A percentile compares a stretch with the other conserved stretches of the same genome.
phyloP scores from a whole-genome alignment of 306 rosid species.

The Citrullus colocynthis region DNA sequence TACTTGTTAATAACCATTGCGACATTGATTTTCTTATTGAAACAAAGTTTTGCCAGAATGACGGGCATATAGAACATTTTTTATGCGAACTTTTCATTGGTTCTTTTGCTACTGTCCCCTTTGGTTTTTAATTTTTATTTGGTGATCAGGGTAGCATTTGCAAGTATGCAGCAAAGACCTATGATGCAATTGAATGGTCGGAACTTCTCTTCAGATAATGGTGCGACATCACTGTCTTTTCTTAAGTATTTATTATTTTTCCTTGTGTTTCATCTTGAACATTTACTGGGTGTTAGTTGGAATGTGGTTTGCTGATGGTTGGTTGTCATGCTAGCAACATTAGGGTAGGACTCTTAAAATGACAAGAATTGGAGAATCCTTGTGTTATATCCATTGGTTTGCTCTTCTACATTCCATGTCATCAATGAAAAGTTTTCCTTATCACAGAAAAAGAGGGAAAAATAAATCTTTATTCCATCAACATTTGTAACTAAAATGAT shows the following conservation, averaged over 20 bases:
- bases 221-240: constrained; percentile 23
- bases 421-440: background rate
- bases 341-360: too few species aligned
- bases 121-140: background rate
- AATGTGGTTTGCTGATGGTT: background rate
- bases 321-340: background rate
- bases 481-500: background rate
- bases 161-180: constrained; percentile 15
- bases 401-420: too few species aligned
- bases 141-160: constrained; percentile 33
- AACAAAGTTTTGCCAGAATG: background rate
- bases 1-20: background rate
- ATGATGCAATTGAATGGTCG: constrained; percentile 38
- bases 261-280: too few species aligned
- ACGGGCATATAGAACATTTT: background rate
- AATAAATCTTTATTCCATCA: background rate
- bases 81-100: background rate
- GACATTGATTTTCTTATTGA: background rate
- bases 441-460: background rate
- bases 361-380: background rate
- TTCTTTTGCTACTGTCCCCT: background rate
- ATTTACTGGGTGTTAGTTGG: background rate
- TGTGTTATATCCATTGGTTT: background rate
- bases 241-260: background rate
- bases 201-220: constrained; percentile 64